A percentile compares a stretch with the other conserved stretches of the same genome.
Conservation (phyloP, 345 rosid genomes). For the Salix purpurea region DNA sequence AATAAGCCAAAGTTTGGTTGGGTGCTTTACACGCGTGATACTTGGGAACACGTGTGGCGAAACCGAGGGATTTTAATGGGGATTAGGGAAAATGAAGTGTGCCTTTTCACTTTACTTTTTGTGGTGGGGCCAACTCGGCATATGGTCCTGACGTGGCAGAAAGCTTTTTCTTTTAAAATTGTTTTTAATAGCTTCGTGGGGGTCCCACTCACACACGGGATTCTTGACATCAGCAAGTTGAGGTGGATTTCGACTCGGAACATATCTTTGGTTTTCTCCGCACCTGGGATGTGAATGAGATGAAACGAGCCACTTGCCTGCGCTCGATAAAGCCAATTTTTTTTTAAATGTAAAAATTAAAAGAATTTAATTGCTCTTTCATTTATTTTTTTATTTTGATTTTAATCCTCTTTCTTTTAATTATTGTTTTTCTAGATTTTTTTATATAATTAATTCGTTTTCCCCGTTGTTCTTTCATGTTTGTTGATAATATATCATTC, state of each 20-base stretch:
- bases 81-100: not conserved
- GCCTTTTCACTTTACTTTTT: not conserved
- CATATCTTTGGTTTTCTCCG: not conserved
- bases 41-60: not conserved
- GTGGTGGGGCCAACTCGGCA: conserved; percentile 1
- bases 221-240: not conserved
- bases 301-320: no score
- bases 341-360: no score
- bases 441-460: no score
- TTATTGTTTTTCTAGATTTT: no score
- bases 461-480: no score
- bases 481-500: no score
- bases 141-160: conserved; percentile 5
- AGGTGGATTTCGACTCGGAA: conserved; percentile 12
- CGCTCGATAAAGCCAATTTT: no score
- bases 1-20: no score
- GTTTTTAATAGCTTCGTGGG: not conserved
- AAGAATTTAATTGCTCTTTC: no score
- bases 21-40: conserved; percentile 11
- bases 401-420: no score
- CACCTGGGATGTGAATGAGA: not conserved
- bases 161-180: no score
- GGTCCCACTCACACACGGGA: conserved; percentile 4
- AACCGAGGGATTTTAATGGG: not conserved
- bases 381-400: no score